These are phyloP conservation scores for Sesbania bispinosa DNA, from an alignment of 306 rosid species.

Conservation along the genomic window DNA sequence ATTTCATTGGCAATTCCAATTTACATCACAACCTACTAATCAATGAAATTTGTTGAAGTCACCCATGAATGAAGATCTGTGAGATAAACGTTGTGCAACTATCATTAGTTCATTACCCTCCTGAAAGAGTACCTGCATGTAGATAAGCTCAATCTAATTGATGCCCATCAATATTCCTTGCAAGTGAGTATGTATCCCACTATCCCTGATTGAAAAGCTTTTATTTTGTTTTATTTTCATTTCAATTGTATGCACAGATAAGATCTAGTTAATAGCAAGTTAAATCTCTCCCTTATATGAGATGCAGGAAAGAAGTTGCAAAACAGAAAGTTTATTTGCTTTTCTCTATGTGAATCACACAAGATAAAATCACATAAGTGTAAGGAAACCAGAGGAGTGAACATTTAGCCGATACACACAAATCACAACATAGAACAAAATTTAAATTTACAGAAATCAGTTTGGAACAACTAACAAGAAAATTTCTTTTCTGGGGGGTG, in stretches of 20 bases:
- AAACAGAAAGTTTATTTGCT: background rate
- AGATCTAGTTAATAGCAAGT: background rate
- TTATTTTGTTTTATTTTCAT: background rate
- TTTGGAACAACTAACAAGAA: background rate
- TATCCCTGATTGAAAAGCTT: background rate
- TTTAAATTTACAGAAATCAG: background rate
- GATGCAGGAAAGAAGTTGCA: background rate
- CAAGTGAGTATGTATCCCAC: too few species aligned
- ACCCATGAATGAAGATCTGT: background rate
- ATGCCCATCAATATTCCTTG: background rate
- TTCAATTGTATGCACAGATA: background rate
- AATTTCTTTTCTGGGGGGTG: background rate
- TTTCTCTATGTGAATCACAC: background rate
- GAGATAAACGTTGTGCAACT: background rate
- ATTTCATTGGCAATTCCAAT: background rate
- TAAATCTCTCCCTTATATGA: background rate
- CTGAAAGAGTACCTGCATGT: background rate
- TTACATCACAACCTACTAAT: background rate
- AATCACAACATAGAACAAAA: background rate
- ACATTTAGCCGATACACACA: background rate
- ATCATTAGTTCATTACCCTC: background rate
- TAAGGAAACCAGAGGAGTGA: background rate
- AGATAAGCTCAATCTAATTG: background rate
- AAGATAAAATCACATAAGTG: background rate
- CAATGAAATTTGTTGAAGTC: background rate